A percentile compares a stretch with the other conserved stretches of the same genome.
Evolutionary conservation across 805 yeast genomes (phyloP).

Genomic region (Nakazawaea peltata): DNA sequence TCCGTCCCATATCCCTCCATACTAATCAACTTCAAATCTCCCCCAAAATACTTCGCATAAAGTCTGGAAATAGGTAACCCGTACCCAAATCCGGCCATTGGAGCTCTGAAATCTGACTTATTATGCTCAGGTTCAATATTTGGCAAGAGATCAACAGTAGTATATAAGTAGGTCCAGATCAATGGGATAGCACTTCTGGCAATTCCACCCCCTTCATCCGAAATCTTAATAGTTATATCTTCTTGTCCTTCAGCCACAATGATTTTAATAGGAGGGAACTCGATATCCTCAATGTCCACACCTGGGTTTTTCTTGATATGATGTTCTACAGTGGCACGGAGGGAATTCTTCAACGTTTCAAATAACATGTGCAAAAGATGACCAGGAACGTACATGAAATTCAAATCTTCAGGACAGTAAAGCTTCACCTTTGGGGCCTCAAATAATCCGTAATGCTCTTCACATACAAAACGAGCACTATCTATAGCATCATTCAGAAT

Average conservation of each 20-base stretch:
- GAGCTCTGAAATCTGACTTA: slow-evolving; percentile 69
- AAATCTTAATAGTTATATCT: slow-evolving; percentile 83
- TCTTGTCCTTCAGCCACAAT: slow-evolving; percentile 85
- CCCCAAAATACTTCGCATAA: slow-evolving; percentile 86
- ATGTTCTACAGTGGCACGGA: slow-evolving; percentile 83
- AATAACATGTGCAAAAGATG: slow-evolving; percentile 87
- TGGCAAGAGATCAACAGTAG: slow-evolving; percentile 74
- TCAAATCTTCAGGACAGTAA: slow-evolving; percentile 67
- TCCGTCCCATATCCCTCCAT: slow-evolving; percentile 97
- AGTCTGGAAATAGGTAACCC: slow-evolving; percentile 82
- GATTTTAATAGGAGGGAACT: slow-evolving; percentile 78
- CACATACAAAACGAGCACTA: slow-evolving; percentile 84
- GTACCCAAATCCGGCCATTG: slow-evolving; percentile 92
- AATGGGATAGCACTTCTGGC: slow-evolving; percentile 77
- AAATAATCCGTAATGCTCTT: slow-evolving; percentile 79
- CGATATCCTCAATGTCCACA: slow-evolving; percentile 48
- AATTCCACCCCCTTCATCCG: slow-evolving; percentile 94
- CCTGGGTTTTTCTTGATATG: slow-evolving; percentile 50
- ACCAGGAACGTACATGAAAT: slow-evolving; percentile 89
- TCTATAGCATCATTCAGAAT: slow-evolving; percentile 85
- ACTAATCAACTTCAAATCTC: slow-evolving; percentile 76
- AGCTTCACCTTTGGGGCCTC: slow-evolving; percentile 82
- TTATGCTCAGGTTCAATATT: slow-evolving; percentile 49
- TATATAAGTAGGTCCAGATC: slow-evolving; percentile 87
- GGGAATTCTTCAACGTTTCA: slow-evolving; percentile 79